A percentile compares a stretch with the other conserved stretches of the same genome.
These are phyloP conservation scores for Lentinus brumalis DNA, from an alignment of 768 basidiomycete species.

Conservation along the genomic window DNA sequence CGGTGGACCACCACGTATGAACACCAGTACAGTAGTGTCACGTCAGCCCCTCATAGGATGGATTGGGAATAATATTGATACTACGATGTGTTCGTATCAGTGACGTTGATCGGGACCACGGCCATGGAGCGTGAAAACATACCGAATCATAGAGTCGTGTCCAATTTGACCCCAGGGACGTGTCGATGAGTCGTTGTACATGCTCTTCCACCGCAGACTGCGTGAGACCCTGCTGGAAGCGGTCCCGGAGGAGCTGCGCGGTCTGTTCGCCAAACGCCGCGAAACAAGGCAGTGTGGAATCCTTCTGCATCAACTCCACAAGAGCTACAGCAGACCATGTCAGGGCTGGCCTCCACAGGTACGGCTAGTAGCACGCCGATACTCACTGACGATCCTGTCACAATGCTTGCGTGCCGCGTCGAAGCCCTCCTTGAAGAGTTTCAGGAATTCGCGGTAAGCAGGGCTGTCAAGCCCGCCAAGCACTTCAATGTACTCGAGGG, in stretches of 20 bases:
- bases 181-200: conserved; percentile 88
- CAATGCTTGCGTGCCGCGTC: conserved; percentile 94
- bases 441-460: conserved; percentile 81
- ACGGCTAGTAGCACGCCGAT: background rate
- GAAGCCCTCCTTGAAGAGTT: conserved; percentile 90
- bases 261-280: conserved; percentile 89
- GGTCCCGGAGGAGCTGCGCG: conserved; percentile 82
- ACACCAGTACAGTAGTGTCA: background rate
- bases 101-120: too few species aligned
- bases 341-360: background rate
- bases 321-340: conserved; percentile 46
- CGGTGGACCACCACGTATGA: background rate
- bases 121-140: conserved; percentile 28
- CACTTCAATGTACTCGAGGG: conserved; percentile 94
- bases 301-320: conserved; percentile 98
- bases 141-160: conserved; percentile 96
- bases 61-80: conserved; percentile 96
- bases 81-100: conserved; percentile 38
- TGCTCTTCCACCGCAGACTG: conserved; percentile 84
- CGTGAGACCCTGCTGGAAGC: conserved; percentile 90
- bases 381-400: conserved; percentile 89
- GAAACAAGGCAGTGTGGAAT: conserved; percentile 91
- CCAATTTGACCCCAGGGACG: conserved; percentile 90
- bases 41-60: conserved; percentile 54
- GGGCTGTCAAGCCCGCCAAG: conserved; percentile 81